Conservation (phyloP, 257 asterid genomes). For the Penstemon barbatus region DNA sequence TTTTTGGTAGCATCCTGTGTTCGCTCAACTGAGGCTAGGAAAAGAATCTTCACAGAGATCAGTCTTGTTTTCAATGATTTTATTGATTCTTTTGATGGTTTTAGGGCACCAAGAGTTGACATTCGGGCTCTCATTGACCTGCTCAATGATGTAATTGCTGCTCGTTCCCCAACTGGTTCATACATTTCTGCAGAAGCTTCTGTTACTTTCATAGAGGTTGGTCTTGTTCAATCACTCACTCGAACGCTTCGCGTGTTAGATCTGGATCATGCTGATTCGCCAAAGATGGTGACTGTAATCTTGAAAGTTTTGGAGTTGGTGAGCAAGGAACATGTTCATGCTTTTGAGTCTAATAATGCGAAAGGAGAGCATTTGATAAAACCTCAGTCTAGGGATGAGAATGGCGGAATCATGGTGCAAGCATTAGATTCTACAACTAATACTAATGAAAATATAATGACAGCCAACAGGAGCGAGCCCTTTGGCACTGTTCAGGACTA, state of each 20-base stretch:
- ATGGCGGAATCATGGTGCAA: conserved; percentile 41
- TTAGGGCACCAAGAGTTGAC: conserved; percentile 59
- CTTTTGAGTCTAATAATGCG: conserved; percentile 60
- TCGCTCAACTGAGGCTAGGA: conserved; percentile 91
- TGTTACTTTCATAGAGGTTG: conserved; percentile 76
- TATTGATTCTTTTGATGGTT: conserved; percentile 56
- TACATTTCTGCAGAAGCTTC: conserved; percentile 88
- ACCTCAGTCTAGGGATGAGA: conserved; percentile 54
- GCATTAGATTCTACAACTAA: conserved; percentile 48
- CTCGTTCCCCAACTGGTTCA: conserved; percentile 88
- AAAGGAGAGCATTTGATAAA: conserved; percentile 55
- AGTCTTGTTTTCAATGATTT: conserved; percentile 64
- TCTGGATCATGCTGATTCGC: conserved; percentile 81
- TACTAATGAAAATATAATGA: conserved; percentile 49
- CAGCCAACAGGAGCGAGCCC: conserved; percentile 49
- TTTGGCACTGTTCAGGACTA: conserved; percentile 52
- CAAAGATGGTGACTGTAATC: conserved; percentile 74
- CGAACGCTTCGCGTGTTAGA: conserved; percentile 71
- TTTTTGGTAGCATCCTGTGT: conserved; percentile 90
- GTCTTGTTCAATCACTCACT: conserved; percentile 74
- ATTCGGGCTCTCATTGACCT: conserved; percentile 71
- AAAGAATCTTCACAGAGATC: conserved; percentile 76
- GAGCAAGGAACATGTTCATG: conserved; percentile 89
- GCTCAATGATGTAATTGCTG: conserved; percentile 81
- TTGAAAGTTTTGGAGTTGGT: conserved; percentile 88